Evolutionary conservation across 768 basidiomycete species (phyloP), one percentile per base, ranked within the genome.

Genomic region (Suillus discolor): DNA sequence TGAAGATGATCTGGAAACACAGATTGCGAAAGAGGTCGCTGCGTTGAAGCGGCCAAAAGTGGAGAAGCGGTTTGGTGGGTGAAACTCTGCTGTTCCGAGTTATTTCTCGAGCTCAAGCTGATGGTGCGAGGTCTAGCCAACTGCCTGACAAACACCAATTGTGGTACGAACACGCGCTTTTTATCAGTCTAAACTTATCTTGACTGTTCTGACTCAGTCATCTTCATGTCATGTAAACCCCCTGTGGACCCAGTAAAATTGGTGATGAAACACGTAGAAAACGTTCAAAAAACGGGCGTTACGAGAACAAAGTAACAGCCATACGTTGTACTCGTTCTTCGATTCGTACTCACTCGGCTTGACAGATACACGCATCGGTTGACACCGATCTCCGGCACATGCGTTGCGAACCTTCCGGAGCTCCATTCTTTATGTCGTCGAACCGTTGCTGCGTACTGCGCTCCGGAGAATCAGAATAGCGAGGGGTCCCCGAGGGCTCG

Each of bases 201-300:
- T 20, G 23, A 47, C 61, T 70, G 39, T 68, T 42, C 28, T 64
- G 41, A 20, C 41, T 47, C 8, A 94, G 93, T 93, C 16, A 78
- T 92, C 34, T 93, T 93, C 74, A 89, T 95, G 54, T 89, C 91
- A 12, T 94, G 91, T 75, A 90, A 85, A 75, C 80, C 87, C 1
- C 93, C 93, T 0, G 82, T 93, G 28, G 88, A 94, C 72, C 92
- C 93, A 1, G 88, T 94, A 23, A 79, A 85, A 67, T 79, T 95
- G 20, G 85, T 92, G 34, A 71, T 83, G 23, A 85, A 84, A 60
- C 86, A 92, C 69, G 79, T 94, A 8, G 79, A 87, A 65, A 85
- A 85, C 63, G 84, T 94, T 2, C 76, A 86, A 65, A 77, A 74
- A 20, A 89, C 89, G 2, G 91, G 91, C 3, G 75, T 86, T 6